Conservation (phyloP, 2,329 filamentous ascomycete species). For the Xylariales sp. region DNA sequence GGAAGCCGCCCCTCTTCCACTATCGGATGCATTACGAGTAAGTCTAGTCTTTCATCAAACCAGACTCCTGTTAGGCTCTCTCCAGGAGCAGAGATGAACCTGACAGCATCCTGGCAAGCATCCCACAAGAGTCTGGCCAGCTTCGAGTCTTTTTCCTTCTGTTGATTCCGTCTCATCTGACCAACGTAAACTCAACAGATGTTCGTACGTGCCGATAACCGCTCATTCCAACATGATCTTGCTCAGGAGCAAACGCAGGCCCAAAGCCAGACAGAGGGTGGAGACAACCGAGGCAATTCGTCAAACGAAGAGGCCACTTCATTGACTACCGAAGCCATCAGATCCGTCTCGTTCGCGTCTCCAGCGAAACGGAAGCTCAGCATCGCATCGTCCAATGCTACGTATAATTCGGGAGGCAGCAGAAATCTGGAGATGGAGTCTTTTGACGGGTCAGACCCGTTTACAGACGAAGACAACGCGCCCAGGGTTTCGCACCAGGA, state of each 20-base stretch:
- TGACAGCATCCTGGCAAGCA: no score
- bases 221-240: constrained; percentile 46
- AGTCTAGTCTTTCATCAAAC: constrained; percentile 13
- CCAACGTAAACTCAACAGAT: constrained; percentile 28
- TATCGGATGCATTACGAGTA: constrained; percentile 36
- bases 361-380: constrained; percentile 22
- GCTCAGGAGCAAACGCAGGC: constrained; percentile 30
- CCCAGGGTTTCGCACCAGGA: constrained; percentile 9
- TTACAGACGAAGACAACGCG: constrained; percentile 3
- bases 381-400: constrained; percentile 24
- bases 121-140: no score
- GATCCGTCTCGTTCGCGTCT: constrained; percentile 6
- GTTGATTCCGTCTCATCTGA: no score
- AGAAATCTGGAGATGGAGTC: constrained; percentile 22
- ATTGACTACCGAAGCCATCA: constrained; percentile 4
- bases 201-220: constrained; percentile 49
- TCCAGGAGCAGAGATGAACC: no score
- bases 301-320: neutral
- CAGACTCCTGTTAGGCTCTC: no score
- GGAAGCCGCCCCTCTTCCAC: constrained; percentile 24
- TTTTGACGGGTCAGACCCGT: constrained; percentile 12
- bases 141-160: neutral
- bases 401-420: constrained; percentile 21
- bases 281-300: no score
- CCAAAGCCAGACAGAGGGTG: constrained; percentile 9